A percentile compares a stretch with the other conserved stretches of the same genome.
These are phyloP conservation scores for Ailanthus altissimus DNA, from an alignment of 345 rosid species.

Conservation along the genomic window DNA sequence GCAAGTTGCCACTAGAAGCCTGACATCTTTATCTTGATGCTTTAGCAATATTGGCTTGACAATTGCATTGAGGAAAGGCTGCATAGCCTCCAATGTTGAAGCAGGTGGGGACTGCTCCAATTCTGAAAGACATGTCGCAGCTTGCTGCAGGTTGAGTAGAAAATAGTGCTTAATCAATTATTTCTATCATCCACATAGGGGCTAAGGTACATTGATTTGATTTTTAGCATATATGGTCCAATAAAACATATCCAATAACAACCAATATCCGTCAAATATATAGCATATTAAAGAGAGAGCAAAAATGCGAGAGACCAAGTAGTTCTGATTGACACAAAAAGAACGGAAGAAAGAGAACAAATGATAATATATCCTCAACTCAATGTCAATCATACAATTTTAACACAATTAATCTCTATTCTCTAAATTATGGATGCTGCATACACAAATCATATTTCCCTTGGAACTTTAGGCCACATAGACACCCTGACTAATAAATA, in stretches of 20 bases:
- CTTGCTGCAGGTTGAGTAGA: conserved; percentile 65
- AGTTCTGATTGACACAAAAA: background rate
- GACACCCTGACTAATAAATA: background rate
- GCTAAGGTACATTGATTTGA: background rate
- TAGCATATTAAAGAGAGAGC: background rate
- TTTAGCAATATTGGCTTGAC: conserved; percentile 77
- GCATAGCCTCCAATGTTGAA: conserved; percentile 65
- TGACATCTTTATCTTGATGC: conserved; percentile 92
- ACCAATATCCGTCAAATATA: background rate
- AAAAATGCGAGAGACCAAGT: background rate
- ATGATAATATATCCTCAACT: background rate
- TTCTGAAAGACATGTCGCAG: conserved; percentile 77
- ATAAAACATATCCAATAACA: background rate
- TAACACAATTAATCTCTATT: background rate
- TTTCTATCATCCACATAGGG: background rate
- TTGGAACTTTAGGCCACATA: background rate
- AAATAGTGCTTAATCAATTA: conserved; percentile 2
- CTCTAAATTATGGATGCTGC: background rate
- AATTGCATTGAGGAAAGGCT: conserved; percentile 78
- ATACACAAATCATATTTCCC: background rate
- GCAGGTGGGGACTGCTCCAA: conserved; percentile 81
- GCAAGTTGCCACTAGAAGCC: conserved; percentile 95
- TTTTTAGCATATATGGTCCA: background rate
- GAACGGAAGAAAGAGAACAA: background rate
- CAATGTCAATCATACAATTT: background rate